Base-by-base conservation (phyloP, 371 early-diverging fungal species). In the Apophysomyces elegans region DNA sequence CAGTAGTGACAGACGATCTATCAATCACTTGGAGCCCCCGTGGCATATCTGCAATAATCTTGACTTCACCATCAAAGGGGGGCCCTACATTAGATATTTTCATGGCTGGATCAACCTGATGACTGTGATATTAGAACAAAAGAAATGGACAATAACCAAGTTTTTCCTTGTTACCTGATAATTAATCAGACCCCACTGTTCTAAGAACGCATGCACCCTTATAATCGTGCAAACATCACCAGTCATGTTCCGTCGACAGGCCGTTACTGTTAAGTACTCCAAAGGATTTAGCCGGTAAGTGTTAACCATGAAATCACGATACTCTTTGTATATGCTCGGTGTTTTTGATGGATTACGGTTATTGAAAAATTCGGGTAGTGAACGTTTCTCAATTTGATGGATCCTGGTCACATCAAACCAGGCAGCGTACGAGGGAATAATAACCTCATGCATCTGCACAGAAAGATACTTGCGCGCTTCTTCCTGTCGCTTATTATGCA, bases 101-200 rank as follows among this genome's bases (percentile, higher is more conserved):
- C 13, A 89, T 86, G 56, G 94, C 95, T 7, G 95, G 91, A 75
- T 97, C 96, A 63, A 93, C 90, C 94, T 94, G 73, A 13, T 0
- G 46, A 26, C 32, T 26, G 9, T 92, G 90, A 5, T 95, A 94
- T 26, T 91, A 85, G 14, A 88, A 85, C 63, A 93, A 92, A 21
- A 7, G 9, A 5, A 9, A 2, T 50, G 8, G 32, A 26, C 32
- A 26, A 26, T 26, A 26, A 26, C 32, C 32, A 26, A 26, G 2
- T 26, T 26, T 26, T 2, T 26, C 32, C 32, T 26, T 2, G 61
- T 62, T 60, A 95, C 96, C 88, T 98, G 98, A 77, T 98, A 99
- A 80, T 99, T 99, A 64, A 99, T 96, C 56, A 99, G 80, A 0
- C 99, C 99, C 99, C 99, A 99, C 77, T 99, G 98, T 79, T 99